phyloP scores from a whole-genome alignment of 176 grass and related monocot species.

The Avena insularis region DNA sequence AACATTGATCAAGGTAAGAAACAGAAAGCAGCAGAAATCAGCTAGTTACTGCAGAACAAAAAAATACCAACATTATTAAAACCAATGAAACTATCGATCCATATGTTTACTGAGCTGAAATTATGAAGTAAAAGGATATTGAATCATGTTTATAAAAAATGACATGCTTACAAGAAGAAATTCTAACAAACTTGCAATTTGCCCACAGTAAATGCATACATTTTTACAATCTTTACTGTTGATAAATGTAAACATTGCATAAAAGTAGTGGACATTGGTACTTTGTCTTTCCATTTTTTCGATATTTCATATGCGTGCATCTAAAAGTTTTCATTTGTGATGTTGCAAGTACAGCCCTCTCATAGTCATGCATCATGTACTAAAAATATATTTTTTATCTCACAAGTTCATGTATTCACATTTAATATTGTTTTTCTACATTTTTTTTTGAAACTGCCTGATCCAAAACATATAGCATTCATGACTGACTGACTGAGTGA shows the following conservation, averaged over 20 bases:
- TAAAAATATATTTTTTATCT: slow-evolving; percentile 6
- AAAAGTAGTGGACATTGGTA: slow-evolving; percentile 5
- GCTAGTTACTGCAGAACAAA: not conserved
- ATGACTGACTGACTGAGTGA: not conserved
- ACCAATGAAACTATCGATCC: slow-evolving; percentile 28
- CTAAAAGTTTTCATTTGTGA: slow-evolving; percentile 21
- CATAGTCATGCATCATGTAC: slow-evolving; percentile 9
- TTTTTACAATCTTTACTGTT: not conserved
- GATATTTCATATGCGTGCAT: not conserved
- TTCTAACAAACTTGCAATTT: not conserved
- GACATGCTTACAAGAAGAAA: not conserved
- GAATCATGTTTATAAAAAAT: not conserved
- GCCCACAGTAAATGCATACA: not conserved
- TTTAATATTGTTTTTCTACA: slow-evolving; percentile 18
- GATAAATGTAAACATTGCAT: slow-evolving; percentile 10
- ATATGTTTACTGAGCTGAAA: slow-evolving; percentile 6
- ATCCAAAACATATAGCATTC: slow-evolving; percentile 17
- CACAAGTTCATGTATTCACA: slow-evolving; percentile 8
- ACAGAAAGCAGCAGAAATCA: not conserved
- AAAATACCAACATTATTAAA: slow-evolving; percentile 1
- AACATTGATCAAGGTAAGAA: slow-evolving; percentile 23
- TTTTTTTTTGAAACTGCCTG: not conserved
- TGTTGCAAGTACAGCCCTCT: slow-evolving; percentile 1
- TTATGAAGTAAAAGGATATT: not conserved
- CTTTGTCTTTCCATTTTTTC: slow-evolving; percentile 7